Conservation (phyloP, 352 stramenopile genomes). For the Pythium chondricola region DNA sequence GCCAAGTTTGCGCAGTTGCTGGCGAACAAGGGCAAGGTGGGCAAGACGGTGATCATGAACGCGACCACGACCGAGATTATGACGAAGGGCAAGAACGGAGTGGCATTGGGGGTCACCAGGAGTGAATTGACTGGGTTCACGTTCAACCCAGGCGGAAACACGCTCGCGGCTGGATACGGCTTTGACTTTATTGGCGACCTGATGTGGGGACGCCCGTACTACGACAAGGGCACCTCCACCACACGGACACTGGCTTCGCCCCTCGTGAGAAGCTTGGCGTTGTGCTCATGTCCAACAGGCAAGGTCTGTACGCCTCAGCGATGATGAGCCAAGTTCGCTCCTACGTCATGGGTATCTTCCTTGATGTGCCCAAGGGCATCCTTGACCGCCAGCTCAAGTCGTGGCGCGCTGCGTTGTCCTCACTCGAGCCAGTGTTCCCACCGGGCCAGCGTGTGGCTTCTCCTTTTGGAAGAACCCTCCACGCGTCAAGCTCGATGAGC, state of each 20-base stretch:
- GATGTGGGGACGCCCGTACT: conserved; percentile 47
- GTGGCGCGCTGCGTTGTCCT: conserved; percentile 24
- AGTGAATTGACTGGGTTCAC: conserved; percentile 23
- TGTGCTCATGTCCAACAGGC: conserved; percentile 44
- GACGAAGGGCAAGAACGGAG: conserved; percentile 46
- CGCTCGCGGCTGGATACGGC: conserved; percentile 47
- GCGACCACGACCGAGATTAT: conserved; percentile 32
- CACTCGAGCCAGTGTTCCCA: conserved; percentile 22
- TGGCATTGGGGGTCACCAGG: conserved; percentile 25
- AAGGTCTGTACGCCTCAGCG: conserved; percentile 15
- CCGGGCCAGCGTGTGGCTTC: conserved; percentile 28
- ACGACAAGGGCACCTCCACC: conserved; percentile 48
- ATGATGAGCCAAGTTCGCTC: conserved; percentile 34
- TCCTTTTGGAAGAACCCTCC: conserved; percentile 38
- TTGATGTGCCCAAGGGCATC: conserved; percentile 44
- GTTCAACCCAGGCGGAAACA: conserved; percentile 34
- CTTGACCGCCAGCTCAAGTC: conserved; percentile 31
- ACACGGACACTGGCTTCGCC: conserved; percentile 35
- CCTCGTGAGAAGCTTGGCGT: conserved; percentile 36
- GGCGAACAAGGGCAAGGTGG: conserved; percentile 2
- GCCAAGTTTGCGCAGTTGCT: not conserved
- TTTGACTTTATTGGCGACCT: conserved; percentile 44
- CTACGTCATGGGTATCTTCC: conserved; percentile 59
- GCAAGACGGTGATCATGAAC: conserved; percentile 27
- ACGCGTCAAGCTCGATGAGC: conserved; percentile 15